Conservation (phyloP, 2,329 filamentous ascomycete species). For the Plenodomus biglobosus region DNA sequence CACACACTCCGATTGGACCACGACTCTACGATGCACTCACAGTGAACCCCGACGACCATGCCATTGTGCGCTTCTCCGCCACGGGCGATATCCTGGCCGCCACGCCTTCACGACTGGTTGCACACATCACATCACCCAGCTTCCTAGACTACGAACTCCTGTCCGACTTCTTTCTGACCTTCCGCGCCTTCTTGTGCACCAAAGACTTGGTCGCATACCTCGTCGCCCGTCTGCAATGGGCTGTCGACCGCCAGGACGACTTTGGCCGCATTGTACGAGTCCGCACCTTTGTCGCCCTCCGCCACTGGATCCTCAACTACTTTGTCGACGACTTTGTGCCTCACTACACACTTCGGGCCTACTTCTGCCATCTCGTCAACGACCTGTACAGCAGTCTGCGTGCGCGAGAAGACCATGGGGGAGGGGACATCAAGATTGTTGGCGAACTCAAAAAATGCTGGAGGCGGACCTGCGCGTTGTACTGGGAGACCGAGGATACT, state of each 20-base stretch:
- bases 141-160: conserved; percentile 97
- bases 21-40: conserved; percentile 81
- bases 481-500: conserved; percentile 78
- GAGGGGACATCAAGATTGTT: conserved; percentile 79
- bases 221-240: conserved; percentile 83
- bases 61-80: conserved; percentile 79
- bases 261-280: conserved; percentile 92
- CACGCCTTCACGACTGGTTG: conserved; percentile 85
- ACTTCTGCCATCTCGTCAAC: conserved; percentile 83
- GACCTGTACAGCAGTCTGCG: conserved; percentile 56
- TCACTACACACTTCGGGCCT: conserved; percentile 69
- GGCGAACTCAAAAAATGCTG: conserved; percentile 96
- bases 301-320: conserved; percentile 98
- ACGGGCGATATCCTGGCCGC: conserved; percentile 81
- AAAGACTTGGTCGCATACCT: conserved; percentile 79
- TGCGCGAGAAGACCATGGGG: conserved; percentile 54
- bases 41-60: conserved; percentile 76
- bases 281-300: conserved; percentile 88
- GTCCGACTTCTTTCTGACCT: conserved; percentile 97
- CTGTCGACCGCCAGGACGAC: conserved; percentile 76
- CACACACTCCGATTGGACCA: conserved; percentile 52
- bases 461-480: conserved; percentile 84
- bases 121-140: conserved; percentile 92
- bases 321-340: conserved; percentile 91
- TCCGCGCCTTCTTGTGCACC: conserved; percentile 79